Evolutionary conservation across 1,284 basidiomycete species (phyloP), one percentile per base, ranked within the genome.

Genomic region (Cutaneotrichosporon dermatis): DNA sequence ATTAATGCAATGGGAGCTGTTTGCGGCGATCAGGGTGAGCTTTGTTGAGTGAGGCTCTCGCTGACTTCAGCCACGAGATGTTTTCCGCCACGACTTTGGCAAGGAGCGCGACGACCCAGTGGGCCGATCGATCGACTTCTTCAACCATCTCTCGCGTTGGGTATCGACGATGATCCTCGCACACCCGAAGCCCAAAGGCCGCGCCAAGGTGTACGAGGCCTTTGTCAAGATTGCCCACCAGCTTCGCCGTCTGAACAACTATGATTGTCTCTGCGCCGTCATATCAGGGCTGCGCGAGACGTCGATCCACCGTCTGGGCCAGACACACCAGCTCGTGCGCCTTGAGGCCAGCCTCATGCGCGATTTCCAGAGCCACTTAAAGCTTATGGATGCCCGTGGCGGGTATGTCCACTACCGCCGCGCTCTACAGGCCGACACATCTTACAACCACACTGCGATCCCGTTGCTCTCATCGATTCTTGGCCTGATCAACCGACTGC

Each of bases 71-170:
- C 72, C 76, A 3, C 63, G 78, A 8, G 76, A 79, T 51, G 63
- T 76, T 10, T 67, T 78, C 40, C 59, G 76, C 9, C 76, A 79
- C 63, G 74, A 75, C 60, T 59, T 79, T 33, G 76, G 77, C 4
- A 73, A 76, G 50, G 78, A 78, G 60, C 65, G 65, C 11, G 67
- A 71, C 51, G 71, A 67, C 4, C 69, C 75, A 2, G 72, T 78
- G 0, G 69, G 69, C 8, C 61, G 67, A 11, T 69, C 72, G 3
- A 76, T 77, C 44, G 58, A 60, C 11, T 76, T 78, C 59, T 79
- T 79, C 70, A 78, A 79, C 64, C 72, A 74, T 51, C 45, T 79
- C 4, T 76, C 76, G 5, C 66, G 74, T 44, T 76, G 73, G 73
- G 73, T 76, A 9, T 73, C 73, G 16, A 77, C 76, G 4, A 68